Evolutionary conservation across 768 basidiomycete species (phyloP), one percentile per base, ranked within the genome.

Genomic region (Trametes cingulata): DNA sequence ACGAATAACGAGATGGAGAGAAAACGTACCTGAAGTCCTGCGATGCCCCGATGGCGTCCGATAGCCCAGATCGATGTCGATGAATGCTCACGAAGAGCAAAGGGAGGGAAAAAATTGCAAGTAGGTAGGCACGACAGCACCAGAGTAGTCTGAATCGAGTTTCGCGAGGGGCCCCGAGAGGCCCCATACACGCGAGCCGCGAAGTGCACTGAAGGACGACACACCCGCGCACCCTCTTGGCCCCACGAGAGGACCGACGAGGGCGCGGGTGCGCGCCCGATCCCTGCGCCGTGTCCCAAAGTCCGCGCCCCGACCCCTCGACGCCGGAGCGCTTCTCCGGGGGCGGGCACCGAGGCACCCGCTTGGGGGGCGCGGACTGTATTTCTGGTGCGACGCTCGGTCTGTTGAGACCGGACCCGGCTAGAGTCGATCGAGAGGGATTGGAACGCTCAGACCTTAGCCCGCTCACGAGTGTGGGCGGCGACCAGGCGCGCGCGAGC

Each of bases 381-480:
- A 55, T 89, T 82, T 86, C 86, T 87, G 85, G 85, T 89, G 82
- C 81, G 84, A 73, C 79, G 80, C 80, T 82, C 76, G 76, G 78
- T 75, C 67, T 70, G 68, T 86, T 80, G 80, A 73, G 75, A 74
- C 80, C 75, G 76, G 84, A 73, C 81, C 77, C 87, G 65, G 82
- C 84, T 79, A 83, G 82, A 76, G 81, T 75, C 84, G 67, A 80
- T 83, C 82, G 57, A 78, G 79, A 80, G 80, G 82, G 83, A 83
- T 75, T 82, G 60, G 68, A 83, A 84, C 81, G 73, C 86, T 88
- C 87, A 86, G 86, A 88, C 87, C 86, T 89, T 89, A 78, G 82
- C 87, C 88, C 85, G 86, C 85, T 88, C 85, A 84, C 79, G 73
- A 86, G 64, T 56, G 60, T 62, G 68, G 69, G 74, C 58, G 62